Conservation (phyloP, 129 eudicot species). For the Flaveria trinervia region DNA sequence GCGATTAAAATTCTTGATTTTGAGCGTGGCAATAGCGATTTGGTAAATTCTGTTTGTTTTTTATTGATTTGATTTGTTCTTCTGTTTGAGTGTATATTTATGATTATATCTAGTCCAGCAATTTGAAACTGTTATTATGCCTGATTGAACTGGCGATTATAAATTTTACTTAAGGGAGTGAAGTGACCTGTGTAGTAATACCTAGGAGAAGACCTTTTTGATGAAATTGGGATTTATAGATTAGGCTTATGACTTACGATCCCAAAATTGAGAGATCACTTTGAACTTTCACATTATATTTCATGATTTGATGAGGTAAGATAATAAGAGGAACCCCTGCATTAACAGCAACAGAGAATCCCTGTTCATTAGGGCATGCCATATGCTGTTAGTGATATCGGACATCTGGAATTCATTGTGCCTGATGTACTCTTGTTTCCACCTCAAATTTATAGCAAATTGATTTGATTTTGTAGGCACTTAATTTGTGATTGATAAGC, state of each 20-base stretch:
- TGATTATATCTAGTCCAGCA: background rate
- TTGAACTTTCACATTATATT: background rate
- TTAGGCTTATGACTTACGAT: conserved; percentile 17
- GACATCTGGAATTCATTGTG: background rate
- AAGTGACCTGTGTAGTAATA: conserved; percentile 1
- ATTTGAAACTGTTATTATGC: background rate
- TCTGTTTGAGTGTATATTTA: background rate
- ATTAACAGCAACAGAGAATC: background rate
- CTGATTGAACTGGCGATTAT: conserved; percentile 7
- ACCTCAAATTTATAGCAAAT: conserved; percentile 9
- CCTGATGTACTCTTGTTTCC: conserved; percentile 11
- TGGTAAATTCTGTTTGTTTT: conserved; percentile 53
- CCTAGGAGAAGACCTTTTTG: conserved; percentile 3
- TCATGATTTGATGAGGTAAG: conserved; percentile 15
- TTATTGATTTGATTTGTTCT: background rate
- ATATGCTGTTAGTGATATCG: background rate
- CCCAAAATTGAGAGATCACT: background rate
- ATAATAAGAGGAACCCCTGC: background rate
- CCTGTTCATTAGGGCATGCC: background rate
- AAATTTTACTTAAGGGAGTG: background rate
- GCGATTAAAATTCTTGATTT: conserved; percentile 89
- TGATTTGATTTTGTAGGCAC: background rate
- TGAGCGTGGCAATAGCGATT: conserved; percentile 77
- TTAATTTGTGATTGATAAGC: background rate
- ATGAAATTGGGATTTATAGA: background rate